These are phyloP conservation scores for Coemansia umbellata DNA, from an alignment of 192 early-diverging fungal genomes.

Conservation along the genomic window DNA sequence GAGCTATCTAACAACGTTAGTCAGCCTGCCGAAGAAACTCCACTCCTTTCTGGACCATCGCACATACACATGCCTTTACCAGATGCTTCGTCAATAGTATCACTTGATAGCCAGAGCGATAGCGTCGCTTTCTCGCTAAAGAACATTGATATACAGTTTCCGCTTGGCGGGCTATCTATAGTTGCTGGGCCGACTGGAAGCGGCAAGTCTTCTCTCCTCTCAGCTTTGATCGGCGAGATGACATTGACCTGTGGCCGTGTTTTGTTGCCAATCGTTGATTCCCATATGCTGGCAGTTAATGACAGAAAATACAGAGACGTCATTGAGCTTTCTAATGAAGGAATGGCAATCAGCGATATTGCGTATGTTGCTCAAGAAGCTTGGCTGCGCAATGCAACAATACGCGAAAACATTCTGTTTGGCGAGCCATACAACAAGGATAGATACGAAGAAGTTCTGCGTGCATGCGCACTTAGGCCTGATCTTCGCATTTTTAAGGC, in stretches of 20 bases:
- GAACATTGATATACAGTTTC: slow-evolving; percentile 61
- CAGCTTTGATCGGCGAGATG: slow-evolving; percentile 77
- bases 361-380: slow-evolving; percentile 84
- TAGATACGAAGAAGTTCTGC: slow-evolving; percentile 72
- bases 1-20: background rate
- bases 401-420: slow-evolving; percentile 83
- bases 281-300: background rate
- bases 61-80: background rate
- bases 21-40: background rate
- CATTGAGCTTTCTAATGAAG: slow-evolving; percentile 42
- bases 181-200: slow-evolving; percentile 80
- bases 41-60: background rate
- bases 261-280: slow-evolving; percentile 9
- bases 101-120: background rate
- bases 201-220: slow-evolving; percentile 74
- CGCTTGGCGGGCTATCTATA: slow-evolving; percentile 60
- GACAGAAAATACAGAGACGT: background rate
- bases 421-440: slow-evolving; percentile 64
- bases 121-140: slow-evolving; percentile 51
- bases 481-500: slow-evolving; percentile 82
- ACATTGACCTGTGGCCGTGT: slow-evolving; percentile 24
- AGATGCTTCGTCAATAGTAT: background rate
- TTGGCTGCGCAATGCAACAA: slow-evolving; percentile 66
- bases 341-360: slow-evolving; percentile 52
- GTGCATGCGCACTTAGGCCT: slow-evolving; percentile 71